Conservation (phyloP, 495 filamentous ascomycete genomes). For the Astrothelium subdiscretum region DNA sequence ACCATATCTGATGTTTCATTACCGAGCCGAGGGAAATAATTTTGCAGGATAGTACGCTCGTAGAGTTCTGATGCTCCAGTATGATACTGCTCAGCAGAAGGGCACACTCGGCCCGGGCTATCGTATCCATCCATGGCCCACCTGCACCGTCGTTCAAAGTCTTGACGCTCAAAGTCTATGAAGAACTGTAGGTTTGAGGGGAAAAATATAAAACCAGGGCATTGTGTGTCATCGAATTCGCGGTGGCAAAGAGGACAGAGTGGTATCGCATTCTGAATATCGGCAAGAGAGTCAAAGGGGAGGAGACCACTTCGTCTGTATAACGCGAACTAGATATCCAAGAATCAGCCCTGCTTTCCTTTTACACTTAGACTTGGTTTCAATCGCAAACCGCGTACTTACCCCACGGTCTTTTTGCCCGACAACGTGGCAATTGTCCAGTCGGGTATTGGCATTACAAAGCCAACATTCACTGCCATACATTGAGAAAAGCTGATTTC, state of each 20-base stretch:
- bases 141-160: constrained; percentile 5
- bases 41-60: constrained; percentile 4
- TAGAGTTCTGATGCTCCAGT: constrained; percentile 10
- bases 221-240: constrained; percentile 9
- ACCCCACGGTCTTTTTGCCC: constrained; percentile 8
- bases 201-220: constrained; percentile 11
- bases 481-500: not conserved
- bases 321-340: constrained; percentile 6
- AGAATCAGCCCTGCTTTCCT: not conserved
- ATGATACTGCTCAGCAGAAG: constrained; percentile 7
- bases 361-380: not conserved
- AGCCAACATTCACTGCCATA: constrained; percentile 7
- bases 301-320: constrained; percentile 6
- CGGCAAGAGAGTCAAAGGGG: constrained; percentile 3
- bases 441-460: constrained; percentile 7
- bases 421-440: constrained; percentile 11
- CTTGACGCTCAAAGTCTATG: constrained; percentile 12
- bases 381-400: not conserved
- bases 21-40: constrained; percentile 11
- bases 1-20: not conserved
- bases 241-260: constrained; percentile 11
- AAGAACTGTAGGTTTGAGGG: constrained; percentile 10
- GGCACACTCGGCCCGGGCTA: constrained; percentile 1
- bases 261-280: constrained; percentile 10
- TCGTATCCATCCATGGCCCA: not conserved